Conservation (phyloP, 352 stramenopile genomes). For the Nothophytophthora sp. region DNA sequence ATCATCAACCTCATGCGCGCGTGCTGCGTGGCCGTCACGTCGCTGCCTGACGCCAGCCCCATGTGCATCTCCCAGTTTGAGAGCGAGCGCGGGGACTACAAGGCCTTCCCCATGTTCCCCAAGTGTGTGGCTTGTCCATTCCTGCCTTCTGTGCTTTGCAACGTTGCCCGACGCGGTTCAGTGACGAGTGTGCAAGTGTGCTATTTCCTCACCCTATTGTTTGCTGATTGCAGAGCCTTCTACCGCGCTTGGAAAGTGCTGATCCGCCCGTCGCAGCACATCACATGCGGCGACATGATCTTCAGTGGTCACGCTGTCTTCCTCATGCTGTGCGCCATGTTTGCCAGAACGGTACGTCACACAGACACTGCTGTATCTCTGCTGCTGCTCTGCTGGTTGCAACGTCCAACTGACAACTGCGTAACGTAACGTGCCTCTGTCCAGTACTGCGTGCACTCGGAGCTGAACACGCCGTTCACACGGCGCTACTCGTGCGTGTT, state of each 20-base stretch:
- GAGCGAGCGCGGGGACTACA: slow-evolving; percentile 65
- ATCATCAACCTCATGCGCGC: slow-evolving; percentile 88
- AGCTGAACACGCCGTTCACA: slow-evolving; percentile 89
- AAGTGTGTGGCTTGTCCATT: slow-evolving; percentile 44
- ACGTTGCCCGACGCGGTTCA: background rate
- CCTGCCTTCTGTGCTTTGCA: background rate
- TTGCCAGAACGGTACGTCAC: slow-evolving; percentile 65
- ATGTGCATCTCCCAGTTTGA: slow-evolving; percentile 90
- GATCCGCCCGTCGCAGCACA: slow-evolving; percentile 81
- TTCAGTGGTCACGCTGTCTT: slow-evolving; percentile 89
- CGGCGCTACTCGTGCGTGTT: slow-evolving; percentile 69
- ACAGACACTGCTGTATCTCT: background rate
- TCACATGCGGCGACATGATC: slow-evolving; percentile 90
- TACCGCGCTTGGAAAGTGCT: slow-evolving; percentile 83
- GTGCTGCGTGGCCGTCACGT: slow-evolving; percentile 87
- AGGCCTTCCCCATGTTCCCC: slow-evolving; percentile 85
- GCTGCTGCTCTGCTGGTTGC: background rate
- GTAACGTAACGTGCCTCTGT: slow-evolving; percentile 10
- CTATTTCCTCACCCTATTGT: background rate
- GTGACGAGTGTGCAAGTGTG: background rate
- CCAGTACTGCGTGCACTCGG: slow-evolving; percentile 75
- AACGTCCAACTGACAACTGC: background rate
- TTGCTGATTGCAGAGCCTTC: slow-evolving; percentile 53
- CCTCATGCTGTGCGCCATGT: slow-evolving; percentile 82
- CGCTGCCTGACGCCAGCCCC: slow-evolving; percentile 81